phyloP scores from a whole-genome alignment of 176 grass and related monocot genomes.

The Alloteropsis semialata region DNA sequence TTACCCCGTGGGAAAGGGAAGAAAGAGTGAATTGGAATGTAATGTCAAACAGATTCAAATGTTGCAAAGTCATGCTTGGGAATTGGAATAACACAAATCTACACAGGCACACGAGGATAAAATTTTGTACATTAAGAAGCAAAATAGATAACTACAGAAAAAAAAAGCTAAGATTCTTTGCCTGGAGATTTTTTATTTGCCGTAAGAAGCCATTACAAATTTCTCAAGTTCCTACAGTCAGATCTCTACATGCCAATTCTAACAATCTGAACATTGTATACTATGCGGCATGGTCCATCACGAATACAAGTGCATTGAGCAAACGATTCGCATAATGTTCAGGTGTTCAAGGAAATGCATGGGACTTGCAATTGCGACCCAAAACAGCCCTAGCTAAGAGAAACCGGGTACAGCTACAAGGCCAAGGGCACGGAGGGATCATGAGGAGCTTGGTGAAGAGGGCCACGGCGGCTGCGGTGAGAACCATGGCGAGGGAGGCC shows the following conservation, averaged over 20 bases:
- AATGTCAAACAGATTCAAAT: background rate
- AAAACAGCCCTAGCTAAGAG: constrained; percentile 19
- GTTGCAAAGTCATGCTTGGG: background rate
- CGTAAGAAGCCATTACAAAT: background rate
- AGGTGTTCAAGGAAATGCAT: constrained; percentile 14
- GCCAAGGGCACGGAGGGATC: constrained; percentile 28
- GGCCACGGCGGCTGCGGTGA: constrained; percentile 69
- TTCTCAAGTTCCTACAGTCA: background rate
- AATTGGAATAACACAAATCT: constrained; percentile 4
- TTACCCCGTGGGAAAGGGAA: background rate
- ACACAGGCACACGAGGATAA: background rate
- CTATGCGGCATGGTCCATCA: background rate
- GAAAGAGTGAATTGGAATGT: background rate
- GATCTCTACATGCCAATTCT: background rate
- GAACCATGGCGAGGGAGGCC: constrained; percentile 78
- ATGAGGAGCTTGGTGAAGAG: constrained; percentile 93
- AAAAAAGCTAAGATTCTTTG: background rate
- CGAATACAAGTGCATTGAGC: background rate
- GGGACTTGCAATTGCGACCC: background rate
- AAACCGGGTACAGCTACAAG: background rate
- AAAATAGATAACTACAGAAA: background rate
- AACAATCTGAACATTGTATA: background rate
- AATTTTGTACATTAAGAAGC: background rate
- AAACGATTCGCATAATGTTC: background rate
- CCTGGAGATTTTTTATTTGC: background rate